Conservation (phyloP, 2,329 filamentous ascomycete species). For the Dryadomyces quercivorus region DNA sequence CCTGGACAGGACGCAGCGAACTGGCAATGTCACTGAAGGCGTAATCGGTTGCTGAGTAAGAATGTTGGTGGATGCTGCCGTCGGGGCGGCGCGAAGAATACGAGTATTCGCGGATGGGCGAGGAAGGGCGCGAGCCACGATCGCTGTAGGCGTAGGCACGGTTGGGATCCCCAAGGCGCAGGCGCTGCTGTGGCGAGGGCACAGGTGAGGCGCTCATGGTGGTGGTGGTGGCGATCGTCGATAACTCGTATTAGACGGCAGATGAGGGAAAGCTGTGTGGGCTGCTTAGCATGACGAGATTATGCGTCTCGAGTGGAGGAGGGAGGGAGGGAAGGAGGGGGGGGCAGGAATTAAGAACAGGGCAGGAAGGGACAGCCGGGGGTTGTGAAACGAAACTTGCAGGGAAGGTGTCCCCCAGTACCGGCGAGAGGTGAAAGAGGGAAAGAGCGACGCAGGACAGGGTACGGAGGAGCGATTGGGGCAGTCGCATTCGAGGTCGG, state of each 20-base stretch:
- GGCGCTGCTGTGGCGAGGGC: conserved; percentile 7
- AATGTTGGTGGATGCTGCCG: no score
- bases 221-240: not conserved
- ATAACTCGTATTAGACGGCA: no score
- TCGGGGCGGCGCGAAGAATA: not conserved
- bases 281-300: conserved; percentile 24
- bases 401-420: not conserved
- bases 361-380: not conserved
- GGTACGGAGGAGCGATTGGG: not conserved
- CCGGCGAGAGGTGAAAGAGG: not conserved
- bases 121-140: not conserved
- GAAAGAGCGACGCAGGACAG: not conserved
- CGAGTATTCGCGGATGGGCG: not conserved
- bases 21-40: not conserved
- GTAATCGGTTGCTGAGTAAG: no score
- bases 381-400: not conserved
- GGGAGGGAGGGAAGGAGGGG: not conserved
- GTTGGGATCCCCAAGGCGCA: conserved; percentile 1
- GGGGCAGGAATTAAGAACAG: no score
- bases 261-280: not conserved
- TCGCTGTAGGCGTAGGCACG: not conserved
- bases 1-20: conserved; percentile 15
- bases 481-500: no score
- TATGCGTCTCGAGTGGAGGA: conserved; percentile 9
- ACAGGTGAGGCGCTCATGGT: conserved; percentile 7